phyloP scores from a whole-genome alignment of 768 basidiomycete species.

The Peribolospora baueri region DNA sequence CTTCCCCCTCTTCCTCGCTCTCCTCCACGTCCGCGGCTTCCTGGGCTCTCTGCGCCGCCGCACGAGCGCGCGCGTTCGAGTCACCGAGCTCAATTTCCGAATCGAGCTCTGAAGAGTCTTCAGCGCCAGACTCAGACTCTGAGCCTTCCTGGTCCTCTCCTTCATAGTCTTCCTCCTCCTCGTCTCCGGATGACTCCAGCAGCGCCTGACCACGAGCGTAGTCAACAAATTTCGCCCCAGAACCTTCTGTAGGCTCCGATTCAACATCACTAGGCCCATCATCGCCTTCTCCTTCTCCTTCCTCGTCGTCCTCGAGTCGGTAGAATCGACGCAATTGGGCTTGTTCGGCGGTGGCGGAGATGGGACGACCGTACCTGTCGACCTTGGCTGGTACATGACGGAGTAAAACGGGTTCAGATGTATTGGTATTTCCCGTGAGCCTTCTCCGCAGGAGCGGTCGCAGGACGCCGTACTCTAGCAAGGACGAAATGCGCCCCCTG shows the following conservation, averaged over 20 bases:
- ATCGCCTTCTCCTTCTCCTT: conserved; percentile 5
- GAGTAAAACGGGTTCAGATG: neutral
- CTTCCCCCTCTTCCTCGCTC: conserved; percentile 24
- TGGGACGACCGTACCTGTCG: conserved; percentile 24
- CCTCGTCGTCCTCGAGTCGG: conserved; percentile 17
- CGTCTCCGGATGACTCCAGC: conserved; percentile 50
- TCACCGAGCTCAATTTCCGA: conserved; percentile 16
- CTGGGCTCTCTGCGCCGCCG: no score
- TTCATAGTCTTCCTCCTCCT: conserved; percentile 22
- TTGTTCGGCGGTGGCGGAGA: conserved; percentile 17
- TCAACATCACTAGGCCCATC: no score
- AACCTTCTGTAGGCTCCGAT: neutral
- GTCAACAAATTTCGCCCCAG: conserved; percentile 24
- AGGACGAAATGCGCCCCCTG: neutral
- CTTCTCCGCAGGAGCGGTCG: neutral
- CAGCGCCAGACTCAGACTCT: conserved; percentile 25
- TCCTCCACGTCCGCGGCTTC: conserved; percentile 16
- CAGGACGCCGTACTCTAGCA: neutral
- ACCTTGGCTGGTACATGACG: conserved; percentile 14
- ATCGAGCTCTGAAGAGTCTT: conserved; percentile 11
- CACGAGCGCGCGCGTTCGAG: neutral
- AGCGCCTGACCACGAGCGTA: conserved; percentile 73
- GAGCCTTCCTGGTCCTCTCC: conserved; percentile 7
- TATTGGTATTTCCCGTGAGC: neutral
- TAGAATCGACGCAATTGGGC: conserved; percentile 25